These are phyloP conservation scores for Salvia splendens DNA, from an alignment of 257 asterid species.

Conservation along the genomic window DNA sequence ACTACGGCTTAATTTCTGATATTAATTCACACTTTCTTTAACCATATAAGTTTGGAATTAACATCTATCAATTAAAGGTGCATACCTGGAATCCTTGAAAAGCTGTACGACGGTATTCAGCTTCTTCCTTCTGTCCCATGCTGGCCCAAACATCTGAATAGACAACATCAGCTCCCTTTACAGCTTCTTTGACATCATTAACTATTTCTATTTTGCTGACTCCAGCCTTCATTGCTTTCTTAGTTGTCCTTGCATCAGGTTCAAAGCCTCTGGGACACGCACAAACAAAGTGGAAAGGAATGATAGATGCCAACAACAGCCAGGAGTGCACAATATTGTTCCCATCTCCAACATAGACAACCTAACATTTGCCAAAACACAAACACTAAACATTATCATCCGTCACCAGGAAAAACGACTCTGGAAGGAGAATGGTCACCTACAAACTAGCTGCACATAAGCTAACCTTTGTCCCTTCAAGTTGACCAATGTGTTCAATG, in stretches of 20 bases:
- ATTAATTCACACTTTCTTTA: background rate
- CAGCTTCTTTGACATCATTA: slow-evolving; percentile 85
- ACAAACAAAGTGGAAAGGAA: slow-evolving; percentile 93
- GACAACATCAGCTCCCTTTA: slow-evolving; percentile 89
- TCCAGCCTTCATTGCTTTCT: slow-evolving; percentile 70
- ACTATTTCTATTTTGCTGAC: slow-evolving; percentile 81
- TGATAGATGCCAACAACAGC: slow-evolving; percentile 74
- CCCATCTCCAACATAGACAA: slow-evolving; percentile 96
- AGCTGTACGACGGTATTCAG: slow-evolving; percentile 77
- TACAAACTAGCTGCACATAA: slow-evolving; percentile 1
- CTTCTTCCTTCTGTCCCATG: slow-evolving; percentile 99
- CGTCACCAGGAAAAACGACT: slow-evolving; percentile 21
- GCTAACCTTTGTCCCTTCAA: slow-evolving; percentile 88
- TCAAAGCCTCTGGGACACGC: slow-evolving; percentile 90
- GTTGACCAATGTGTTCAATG: slow-evolving; percentile 80
- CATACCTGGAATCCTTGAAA: slow-evolving; percentile 94
- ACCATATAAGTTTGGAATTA: background rate
- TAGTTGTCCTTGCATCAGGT: slow-evolving; percentile 71
- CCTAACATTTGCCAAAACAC: slow-evolving; percentile 48
- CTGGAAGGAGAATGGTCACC: slow-evolving; percentile 6
- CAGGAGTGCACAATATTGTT: slow-evolving; percentile 97
- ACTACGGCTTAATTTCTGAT: background rate
- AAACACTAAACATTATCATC: slow-evolving; percentile 17
- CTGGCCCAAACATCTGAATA: slow-evolving; percentile 99
- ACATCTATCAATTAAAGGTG: slow-evolving; percentile 15